These are phyloP conservation scores for Goniomonas avonlea DNA, from an alignment of 78 protist genomes.

Conservation along the genomic window DNA sequence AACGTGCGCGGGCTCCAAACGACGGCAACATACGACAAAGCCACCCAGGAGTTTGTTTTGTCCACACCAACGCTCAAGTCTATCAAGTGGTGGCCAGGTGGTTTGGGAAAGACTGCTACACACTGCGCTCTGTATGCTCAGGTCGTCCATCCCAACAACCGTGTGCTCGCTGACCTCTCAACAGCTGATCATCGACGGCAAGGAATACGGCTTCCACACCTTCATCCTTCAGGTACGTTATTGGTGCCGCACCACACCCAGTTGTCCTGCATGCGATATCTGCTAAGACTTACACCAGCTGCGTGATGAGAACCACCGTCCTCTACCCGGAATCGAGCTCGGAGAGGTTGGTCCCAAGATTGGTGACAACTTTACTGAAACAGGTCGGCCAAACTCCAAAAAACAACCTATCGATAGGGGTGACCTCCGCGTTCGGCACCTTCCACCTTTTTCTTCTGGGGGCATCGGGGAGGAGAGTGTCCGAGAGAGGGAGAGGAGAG, in stretches of 20 bases:
- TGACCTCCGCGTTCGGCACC: no score
- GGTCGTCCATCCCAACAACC: no score
- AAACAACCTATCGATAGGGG: no score
- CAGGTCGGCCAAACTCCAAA: no score
- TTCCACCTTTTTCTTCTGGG: no score
- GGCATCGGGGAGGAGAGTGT: no score
- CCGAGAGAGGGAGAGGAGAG: no score
- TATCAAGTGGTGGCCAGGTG: background rate
- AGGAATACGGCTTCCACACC: conserved; percentile 58
- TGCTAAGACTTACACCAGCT: no score
- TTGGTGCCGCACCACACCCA: no score
- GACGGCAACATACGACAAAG: background rate
- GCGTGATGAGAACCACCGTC: conserved; percentile 22
- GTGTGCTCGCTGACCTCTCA: no score
- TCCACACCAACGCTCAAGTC: background rate
- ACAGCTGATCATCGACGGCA: conserved; percentile 46
- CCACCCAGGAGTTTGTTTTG: background rate
- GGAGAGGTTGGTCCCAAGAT: conserved; percentile 52
- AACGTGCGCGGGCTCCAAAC: conserved; percentile 27
- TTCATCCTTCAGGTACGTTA: conserved; percentile 44
- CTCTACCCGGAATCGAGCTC: conserved; percentile 32
- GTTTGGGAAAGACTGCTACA: background rate
- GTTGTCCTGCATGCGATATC: no score
- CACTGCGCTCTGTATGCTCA: background rate
- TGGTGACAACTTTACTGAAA: conserved; percentile 23